phyloP scores from a whole-genome alignment of 2,329 filamentous ascomycete species.

The Colletotrichum filicis region DNA sequence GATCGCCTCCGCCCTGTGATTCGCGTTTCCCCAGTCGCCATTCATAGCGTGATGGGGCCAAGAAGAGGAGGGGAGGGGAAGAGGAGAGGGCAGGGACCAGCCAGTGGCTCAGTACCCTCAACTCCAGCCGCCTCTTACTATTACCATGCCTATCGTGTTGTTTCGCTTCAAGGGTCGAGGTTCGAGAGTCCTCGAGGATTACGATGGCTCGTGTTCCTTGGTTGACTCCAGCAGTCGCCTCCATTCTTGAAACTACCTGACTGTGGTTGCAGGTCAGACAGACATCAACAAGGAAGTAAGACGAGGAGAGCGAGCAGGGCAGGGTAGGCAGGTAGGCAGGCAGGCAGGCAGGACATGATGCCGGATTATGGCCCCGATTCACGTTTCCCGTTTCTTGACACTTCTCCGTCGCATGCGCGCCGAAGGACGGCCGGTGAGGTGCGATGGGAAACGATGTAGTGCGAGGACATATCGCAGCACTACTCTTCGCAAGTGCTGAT shows the following conservation, averaged over 20 bases:
- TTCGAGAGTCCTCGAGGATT: slow-evolving; percentile 17
- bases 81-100: slow-evolving; percentile 20
- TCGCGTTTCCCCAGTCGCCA: slow-evolving; percentile 33
- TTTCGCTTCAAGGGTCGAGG: slow-evolving; percentile 26
- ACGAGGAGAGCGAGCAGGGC: slow-evolving; percentile 4
- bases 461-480: slow-evolving; percentile 23
- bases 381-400: slow-evolving; percentile 4
- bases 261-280: neutral
- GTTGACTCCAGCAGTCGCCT: slow-evolving; percentile 13
- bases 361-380: slow-evolving; percentile 11
- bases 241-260: neutral
- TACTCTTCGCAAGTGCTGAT: slow-evolving; percentile 34
- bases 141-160: slow-evolving; percentile 22
- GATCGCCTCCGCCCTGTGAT: slow-evolving; percentile 33
- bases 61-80: slow-evolving; percentile 13
- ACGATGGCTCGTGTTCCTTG: slow-evolving; percentile 27
- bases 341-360: neutral
- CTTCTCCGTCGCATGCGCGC: neutral
- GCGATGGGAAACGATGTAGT: slow-evolving; percentile 4
- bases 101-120: neutral
- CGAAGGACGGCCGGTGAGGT: neutral
- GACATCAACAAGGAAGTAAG: slow-evolving; percentile 3
- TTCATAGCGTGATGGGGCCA: slow-evolving; percentile 27
- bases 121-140: slow-evolving; percentile 28
- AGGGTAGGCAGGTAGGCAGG: neutral